Base-by-base conservation (phyloP, 2,329 filamentous ascomycete genomes). In the Botrytis fabae region DNA sequence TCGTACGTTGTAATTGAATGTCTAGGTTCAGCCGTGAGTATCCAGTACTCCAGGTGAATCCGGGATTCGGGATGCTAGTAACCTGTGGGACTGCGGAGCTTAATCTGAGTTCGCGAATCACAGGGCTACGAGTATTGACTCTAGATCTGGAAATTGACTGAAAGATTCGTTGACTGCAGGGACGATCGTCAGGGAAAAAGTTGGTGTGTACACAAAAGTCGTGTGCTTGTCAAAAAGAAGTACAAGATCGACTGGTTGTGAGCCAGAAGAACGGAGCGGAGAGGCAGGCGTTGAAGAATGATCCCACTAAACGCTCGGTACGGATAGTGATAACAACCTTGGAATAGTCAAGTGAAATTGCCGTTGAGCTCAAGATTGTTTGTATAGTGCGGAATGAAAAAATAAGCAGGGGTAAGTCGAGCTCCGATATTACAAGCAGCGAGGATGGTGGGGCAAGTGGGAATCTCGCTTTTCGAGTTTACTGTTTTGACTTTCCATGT, bases 51-150 rank as follows among this genome's bases (percentile, higher is more conserved):
- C 73, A 76, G 75, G 75, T 72, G 61, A 59, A 75, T 74, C 76
- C 75, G 73, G 75, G 73, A 74, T 75, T 74, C 70, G 74, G 71
- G 73, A 75, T 74, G 77, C 76, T 57, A 76, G 75, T 74, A 66
- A 74, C 70, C 73, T 57, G 74, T 75, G 69, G 75, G 70, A 66
- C 66, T 74, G 74, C 74, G 74, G 75, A 77, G 75, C 73, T 76
- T 77, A 59, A 77, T 77, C 75, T 74, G 75, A 48, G 51, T 71
- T 75, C 68, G 73, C 76, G 71, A 79, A 78, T 79, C 78, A 79
- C 70, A 78, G 76, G 73, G 74, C 74, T 76, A 74, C 48, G 48
- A 74, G 61, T 74, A 74, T 75, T 62, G 74, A 71, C 74, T 76
- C 74, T 75, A 73, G 75, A 79, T 77, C 76, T 79, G 66, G 74